Evolutionary conservation across 2,329 filamentous ascomycete species (phyloP).

Genomic region (Aspergillus pseudotamarii): DNA sequence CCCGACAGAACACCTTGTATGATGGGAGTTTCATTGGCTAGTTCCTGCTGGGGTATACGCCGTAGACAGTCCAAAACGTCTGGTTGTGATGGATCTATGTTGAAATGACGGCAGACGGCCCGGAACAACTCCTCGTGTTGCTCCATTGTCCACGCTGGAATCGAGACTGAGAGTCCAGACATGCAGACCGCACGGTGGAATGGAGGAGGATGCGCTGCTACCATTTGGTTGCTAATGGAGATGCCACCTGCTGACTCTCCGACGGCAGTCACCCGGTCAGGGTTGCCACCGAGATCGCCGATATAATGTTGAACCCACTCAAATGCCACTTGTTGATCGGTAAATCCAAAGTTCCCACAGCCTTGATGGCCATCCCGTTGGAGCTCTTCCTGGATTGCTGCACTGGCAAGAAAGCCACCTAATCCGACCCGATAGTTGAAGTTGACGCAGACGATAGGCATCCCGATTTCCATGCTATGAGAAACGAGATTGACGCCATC

Average conservation of each 20-base stretch:
- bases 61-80: constrained; percentile 24
- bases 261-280: constrained; percentile 32
- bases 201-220: constrained; percentile 18
- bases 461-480: constrained; percentile 19
- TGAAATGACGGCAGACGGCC: constrained; percentile 24
- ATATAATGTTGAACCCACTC: constrained; percentile 41
- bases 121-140: constrained; percentile 27
- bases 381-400: constrained; percentile 20
- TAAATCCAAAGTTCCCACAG: constrained; percentile 44
- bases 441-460: constrained; percentile 27
- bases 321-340: constrained; percentile 36
- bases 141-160: constrained; percentile 26
- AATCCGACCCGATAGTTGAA: constrained; percentile 33
- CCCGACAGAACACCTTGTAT: constrained; percentile 28
- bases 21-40: constrained; percentile 26
- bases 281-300: constrained; percentile 35
- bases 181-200: constrained; percentile 30
- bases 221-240: constrained; percentile 30
- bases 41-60: constrained; percentile 24
- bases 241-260: constrained; percentile 33
- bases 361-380: constrained; percentile 23
- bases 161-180: constrained; percentile 26
- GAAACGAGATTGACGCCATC: constrained; percentile 30
- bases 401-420: constrained; percentile 27
- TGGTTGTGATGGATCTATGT: constrained; percentile 17